A percentile compares a stretch with the other conserved stretches of the same genome.
These are phyloP conservation scores for Zoysia japonica DNA, from an alignment of 176 grass and related monocot genomes.

Conservation along the genomic window DNA sequence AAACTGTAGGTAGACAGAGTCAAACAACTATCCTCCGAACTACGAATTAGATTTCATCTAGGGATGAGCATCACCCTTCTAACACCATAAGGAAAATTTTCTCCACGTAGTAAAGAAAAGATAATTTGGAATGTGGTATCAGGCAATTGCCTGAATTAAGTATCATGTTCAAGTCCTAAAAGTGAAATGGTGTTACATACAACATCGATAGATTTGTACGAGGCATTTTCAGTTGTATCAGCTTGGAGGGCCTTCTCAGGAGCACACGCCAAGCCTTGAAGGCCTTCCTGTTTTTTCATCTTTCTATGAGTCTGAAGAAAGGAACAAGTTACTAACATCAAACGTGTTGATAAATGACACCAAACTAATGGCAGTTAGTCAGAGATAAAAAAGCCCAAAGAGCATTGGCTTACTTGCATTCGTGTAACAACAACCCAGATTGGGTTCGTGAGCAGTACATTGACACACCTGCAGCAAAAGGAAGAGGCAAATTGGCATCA, in stretches of 20 bases:
- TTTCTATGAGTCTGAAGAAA: slow-evolving; percentile 82
- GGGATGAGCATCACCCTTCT: background rate
- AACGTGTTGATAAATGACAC: slow-evolving; percentile 2
- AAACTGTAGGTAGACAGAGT: slow-evolving; percentile 54
- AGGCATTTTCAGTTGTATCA: slow-evolving; percentile 53
- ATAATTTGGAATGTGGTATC: slow-evolving; percentile 10
- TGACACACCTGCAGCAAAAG: slow-evolving; percentile 70
- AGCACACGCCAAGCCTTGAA: slow-evolving; percentile 45
- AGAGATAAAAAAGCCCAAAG: background rate
- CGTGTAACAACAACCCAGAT: slow-evolving; percentile 91
- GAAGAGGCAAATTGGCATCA: background rate
- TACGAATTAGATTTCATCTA: slow-evolving; percentile 16
- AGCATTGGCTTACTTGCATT: slow-evolving; percentile 66
- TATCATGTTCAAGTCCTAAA: background rate
- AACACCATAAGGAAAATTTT: background rate
- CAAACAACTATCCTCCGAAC: slow-evolving; percentile 22
- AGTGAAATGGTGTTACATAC: slow-evolving; percentile 47
- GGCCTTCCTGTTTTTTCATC: slow-evolving; percentile 48
- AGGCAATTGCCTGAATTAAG: background rate
- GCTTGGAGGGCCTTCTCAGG: slow-evolving; percentile 43
- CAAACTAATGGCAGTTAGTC: background rate
- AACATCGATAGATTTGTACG: slow-evolving; percentile 68
- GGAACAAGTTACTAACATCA: slow-evolving; percentile 29
- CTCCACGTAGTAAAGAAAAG: background rate
- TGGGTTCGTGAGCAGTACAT: slow-evolving; percentile 94